Evolutionary conservation across 1,284 basidiomycete genomes (phyloP).

Genomic region (Heterobasidion annosum): DNA sequence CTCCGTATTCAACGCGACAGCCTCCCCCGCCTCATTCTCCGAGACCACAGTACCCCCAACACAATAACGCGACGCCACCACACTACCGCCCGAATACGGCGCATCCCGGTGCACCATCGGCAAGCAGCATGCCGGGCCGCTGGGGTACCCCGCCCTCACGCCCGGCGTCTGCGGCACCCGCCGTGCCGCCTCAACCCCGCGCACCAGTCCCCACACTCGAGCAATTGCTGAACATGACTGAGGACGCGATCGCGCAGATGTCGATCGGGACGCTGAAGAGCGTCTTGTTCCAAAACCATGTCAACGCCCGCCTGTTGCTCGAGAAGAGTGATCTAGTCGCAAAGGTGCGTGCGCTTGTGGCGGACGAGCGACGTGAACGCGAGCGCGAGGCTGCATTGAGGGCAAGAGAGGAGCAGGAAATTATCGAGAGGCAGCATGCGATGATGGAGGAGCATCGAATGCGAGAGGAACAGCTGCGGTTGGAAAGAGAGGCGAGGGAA

Average conservation of each 20-base stretch:
- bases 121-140: background rate
- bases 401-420: constrained; percentile 25
- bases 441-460: constrained; percentile 24
- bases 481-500: constrained; percentile 22
- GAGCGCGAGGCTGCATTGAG: constrained; percentile 43
- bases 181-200: constrained; percentile 16
- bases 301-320: constrained; percentile 47
- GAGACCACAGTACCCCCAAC: constrained; percentile 9
- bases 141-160: constrained; percentile 12
- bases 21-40: constrained; percentile 16
- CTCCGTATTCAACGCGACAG: constrained; percentile 9
- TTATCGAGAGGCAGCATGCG: constrained; percentile 24
- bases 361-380: constrained; percentile 54
- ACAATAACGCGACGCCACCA: constrained; percentile 8
- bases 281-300: constrained; percentile 69
- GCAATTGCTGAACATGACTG: constrained; percentile 53
- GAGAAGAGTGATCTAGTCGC: constrained; percentile 72
- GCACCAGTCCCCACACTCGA: constrained; percentile 43
- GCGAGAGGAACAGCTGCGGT: constrained; percentile 25
- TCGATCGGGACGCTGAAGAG: constrained; percentile 32
- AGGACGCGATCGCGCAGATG: constrained; percentile 4
- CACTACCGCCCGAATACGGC: constrained; percentile 10
- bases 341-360: constrained; percentile 55
- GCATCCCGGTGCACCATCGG: background rate
- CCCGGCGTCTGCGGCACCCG: constrained; percentile 16